These are phyloP conservation scores for Xylaria nigripes DNA, from an alignment of 495 filamentous ascomycete species.

Conservation along the genomic window DNA sequence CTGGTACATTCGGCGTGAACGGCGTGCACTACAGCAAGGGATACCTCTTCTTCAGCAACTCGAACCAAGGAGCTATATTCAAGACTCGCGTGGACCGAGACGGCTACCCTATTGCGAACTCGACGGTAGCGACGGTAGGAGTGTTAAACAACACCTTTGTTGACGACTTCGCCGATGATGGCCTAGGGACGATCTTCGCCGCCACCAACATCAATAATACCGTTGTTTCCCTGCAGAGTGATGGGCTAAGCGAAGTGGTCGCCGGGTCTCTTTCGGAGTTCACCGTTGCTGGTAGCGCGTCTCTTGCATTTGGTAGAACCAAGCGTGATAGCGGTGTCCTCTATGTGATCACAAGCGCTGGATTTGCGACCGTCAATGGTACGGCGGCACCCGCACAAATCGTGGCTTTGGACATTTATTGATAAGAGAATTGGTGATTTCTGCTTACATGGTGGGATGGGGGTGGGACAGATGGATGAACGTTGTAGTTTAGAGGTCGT, in stretches of 20 bases:
- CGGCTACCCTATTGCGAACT: constrained; percentile 18
- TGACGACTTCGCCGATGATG: constrained; percentile 35
- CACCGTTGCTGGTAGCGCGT: constrained; percentile 20
- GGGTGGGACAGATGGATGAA: no score
- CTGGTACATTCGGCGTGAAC: constrained; percentile 34
- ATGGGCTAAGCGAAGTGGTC: constrained; percentile 20
- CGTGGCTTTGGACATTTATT: constrained; percentile 18
- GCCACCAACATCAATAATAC: constrained; percentile 19
- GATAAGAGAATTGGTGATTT: neutral
- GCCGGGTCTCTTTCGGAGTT: constrained; percentile 20
- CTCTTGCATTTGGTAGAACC: constrained; percentile 25
- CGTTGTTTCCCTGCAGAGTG: constrained; percentile 18
- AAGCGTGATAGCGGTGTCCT: constrained; percentile 8
- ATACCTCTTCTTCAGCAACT: constrained; percentile 39
- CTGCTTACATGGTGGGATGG: no score
- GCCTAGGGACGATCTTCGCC: constrained; percentile 22
- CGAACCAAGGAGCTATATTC: constrained; percentile 28
- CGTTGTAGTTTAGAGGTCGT: no score
- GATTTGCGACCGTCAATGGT: no score
- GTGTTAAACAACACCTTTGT: constrained; percentile 8
- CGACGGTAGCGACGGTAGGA: constrained; percentile 16
- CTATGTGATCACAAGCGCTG: constrained; percentile 21
- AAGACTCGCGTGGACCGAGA: constrained; percentile 19
- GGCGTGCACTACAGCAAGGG: constrained; percentile 27
- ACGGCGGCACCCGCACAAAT: constrained; percentile 19